Percentiles rank a stretch among this genome's conserved stretches.
phyloP scores from a whole-genome alignment of 768 basidiomycete genomes.

The Pluteus cervinus region DNA sequence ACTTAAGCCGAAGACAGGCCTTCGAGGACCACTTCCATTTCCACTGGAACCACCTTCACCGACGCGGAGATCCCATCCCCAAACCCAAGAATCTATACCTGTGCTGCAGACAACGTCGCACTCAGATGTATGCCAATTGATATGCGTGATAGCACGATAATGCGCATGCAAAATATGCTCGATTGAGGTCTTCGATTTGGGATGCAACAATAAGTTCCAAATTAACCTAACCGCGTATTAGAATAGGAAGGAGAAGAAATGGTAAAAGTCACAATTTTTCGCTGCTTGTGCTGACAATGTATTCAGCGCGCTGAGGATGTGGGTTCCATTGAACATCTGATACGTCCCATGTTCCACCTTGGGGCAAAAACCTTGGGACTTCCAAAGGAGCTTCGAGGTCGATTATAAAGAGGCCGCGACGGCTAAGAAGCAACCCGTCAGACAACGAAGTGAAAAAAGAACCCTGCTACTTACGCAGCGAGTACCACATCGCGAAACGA shows the following conservation, averaged over 20 bases:
- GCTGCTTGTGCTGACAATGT: constrained; percentile 83
- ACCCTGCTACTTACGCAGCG: constrained; percentile 57
- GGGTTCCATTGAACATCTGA: constrained; percentile 94
- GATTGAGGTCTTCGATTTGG: constrained; percentile 72
- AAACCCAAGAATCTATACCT: constrained; percentile 90
- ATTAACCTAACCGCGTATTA: constrained; percentile 53
- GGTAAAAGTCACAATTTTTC: constrained; percentile 68
- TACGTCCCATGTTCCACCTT: constrained; percentile 95
- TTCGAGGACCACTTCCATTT: constrained; percentile 52
- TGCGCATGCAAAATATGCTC: constrained; percentile 84
- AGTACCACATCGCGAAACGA: constrained; percentile 84
- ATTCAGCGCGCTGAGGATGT: constrained; percentile 66
- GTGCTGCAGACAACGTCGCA: constrained; percentile 85
- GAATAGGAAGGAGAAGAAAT: neutral
- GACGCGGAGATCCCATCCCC: constrained; percentile 92
- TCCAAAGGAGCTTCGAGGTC: constrained; percentile 85
- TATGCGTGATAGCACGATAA: constrained; percentile 93
- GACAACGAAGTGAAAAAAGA: neutral
- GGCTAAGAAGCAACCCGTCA: constrained; percentile 27
- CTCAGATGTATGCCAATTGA: constrained; percentile 92
- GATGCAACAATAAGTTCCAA: constrained; percentile 88
- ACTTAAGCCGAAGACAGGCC: constrained; percentile 62
- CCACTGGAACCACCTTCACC: too few relatives aligned
- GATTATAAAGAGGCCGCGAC: constrained; percentile 91
- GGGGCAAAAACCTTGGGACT: constrained; percentile 89